Conservation (phyloP, 257 asterid species). For the Solanum paucissectum region DNA sequence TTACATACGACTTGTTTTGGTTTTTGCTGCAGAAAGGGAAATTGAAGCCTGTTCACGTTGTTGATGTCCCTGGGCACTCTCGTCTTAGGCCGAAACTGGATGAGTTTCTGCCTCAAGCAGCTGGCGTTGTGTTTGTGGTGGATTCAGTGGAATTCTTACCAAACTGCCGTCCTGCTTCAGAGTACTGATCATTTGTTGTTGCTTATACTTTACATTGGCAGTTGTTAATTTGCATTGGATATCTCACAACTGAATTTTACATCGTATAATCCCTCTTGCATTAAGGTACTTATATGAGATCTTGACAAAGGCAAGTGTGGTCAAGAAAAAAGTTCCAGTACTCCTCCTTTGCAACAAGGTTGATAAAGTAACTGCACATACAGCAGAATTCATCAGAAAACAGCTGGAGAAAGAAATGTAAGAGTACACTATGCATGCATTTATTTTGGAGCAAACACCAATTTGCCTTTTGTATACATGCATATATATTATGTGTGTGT, state of each 20-base stretch:
- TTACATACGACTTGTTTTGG: constrained; percentile 3
- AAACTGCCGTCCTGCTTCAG: constrained; percentile 64
- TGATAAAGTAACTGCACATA: constrained; percentile 80
- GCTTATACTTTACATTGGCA: neutral
- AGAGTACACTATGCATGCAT: neutral
- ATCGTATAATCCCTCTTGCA: neutral
- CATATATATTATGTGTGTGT: neutral
- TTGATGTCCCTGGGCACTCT: constrained; percentile 92
- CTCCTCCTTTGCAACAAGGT: constrained; percentile 83
- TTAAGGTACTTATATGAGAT: constrained; percentile 73
- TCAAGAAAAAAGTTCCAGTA: constrained; percentile 59
- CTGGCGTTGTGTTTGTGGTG: constrained; percentile 55
- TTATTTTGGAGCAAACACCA: neutral
- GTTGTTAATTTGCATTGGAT: neutral
- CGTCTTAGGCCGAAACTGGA: constrained; percentile 71
- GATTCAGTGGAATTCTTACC: constrained; percentile 83
- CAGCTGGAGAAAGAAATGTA: constrained; percentile 64
- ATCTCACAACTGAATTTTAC: neutral
- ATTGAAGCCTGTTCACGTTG: constrained; percentile 53
- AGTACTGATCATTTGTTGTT: constrained; percentile 29
- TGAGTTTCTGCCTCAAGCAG: constrained; percentile 71
- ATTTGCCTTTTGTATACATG: neutral
- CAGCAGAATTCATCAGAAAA: constrained; percentile 66
- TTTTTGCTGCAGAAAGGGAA: constrained; percentile 44
- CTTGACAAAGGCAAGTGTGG: constrained; percentile 59